These are phyloP conservation scores for Hyparrhenia diplandra DNA, from an alignment of 176 grass and related monocot species.

Conservation along the genomic window DNA sequence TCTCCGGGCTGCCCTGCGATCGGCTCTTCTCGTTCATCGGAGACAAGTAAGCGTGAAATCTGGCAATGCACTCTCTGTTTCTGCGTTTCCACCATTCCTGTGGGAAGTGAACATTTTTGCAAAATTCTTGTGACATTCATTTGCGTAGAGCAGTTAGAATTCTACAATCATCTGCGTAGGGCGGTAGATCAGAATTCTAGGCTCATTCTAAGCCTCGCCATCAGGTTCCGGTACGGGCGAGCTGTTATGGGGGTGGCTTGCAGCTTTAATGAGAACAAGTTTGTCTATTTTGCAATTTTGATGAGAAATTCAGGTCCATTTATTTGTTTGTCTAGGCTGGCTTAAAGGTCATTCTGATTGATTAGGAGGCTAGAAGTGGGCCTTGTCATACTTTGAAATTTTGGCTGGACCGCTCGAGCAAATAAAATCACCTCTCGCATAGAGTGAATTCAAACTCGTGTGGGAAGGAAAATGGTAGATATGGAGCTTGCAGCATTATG, in stretches of 20 bases:
- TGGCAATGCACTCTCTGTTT: neutral
- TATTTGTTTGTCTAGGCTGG: neutral
- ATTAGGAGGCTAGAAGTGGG: neutral
- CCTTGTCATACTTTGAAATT: neutral
- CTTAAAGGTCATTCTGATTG: neutral
- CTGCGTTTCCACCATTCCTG: neutral
- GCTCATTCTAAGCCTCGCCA: neutral
- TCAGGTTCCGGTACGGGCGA: too few species aligned
- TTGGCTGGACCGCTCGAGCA: neutral
- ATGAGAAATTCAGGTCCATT: neutral
- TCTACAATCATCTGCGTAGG: too few species aligned
- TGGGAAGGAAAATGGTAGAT: neutral
- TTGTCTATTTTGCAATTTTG: neutral
- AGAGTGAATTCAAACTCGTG: neutral
- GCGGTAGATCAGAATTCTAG: neutral
- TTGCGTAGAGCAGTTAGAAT: neutral
- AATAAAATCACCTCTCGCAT: neutral
- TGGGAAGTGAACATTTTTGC: neutral
- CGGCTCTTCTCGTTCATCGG: conserved; percentile 74
- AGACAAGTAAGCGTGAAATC: conserved; percentile 66
- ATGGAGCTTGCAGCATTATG: neutral
- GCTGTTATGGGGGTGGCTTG: too few species aligned
- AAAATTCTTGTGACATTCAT: neutral
- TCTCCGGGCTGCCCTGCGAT: conserved; percentile 67
- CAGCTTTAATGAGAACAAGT: neutral